phyloP scores from a whole-genome alignment of 1,139 yeast species.

The Pichia inconspicua region DNA sequence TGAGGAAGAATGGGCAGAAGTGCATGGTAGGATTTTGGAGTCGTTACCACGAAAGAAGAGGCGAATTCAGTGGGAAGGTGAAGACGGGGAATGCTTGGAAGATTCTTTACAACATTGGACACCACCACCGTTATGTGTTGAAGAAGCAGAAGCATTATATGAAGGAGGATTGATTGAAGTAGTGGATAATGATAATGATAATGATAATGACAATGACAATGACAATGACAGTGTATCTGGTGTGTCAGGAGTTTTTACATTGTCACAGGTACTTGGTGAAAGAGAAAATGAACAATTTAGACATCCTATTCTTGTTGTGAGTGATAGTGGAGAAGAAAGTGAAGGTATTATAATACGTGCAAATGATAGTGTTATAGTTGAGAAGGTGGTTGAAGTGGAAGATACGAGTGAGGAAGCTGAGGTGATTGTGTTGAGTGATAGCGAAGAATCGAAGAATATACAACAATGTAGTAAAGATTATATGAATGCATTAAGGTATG shows the following conservation, averaged over 20 bases:
- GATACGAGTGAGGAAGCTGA: neutral
- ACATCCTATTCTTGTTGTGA: neutral
- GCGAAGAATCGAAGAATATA: neutral
- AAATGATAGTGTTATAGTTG: neutral
- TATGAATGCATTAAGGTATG: neutral
- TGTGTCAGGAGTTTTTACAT: slow-evolving; percentile 9
- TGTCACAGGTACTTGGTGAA: slow-evolving; percentile 12
- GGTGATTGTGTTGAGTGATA: neutral
- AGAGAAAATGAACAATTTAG: neutral
- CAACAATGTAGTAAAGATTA: neutral
- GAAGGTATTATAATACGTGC: slow-evolving; percentile 1
- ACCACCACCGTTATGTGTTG: slow-evolving; percentile 1
- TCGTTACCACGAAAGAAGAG: neutral
- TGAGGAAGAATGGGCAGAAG: slow-evolving; percentile 21
- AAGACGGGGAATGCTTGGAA: neutral
- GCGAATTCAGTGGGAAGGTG: neutral
- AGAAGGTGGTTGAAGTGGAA: neutral
- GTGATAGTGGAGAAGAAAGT: slow-evolving; percentile 7
- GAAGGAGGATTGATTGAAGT: slow-evolving; percentile 1
- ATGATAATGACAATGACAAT: no score
- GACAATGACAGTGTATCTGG: neutral
- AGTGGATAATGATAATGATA: neutral
- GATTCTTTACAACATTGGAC: neutral
- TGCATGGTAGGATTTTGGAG: slow-evolving; percentile 2
- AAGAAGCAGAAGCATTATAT: slow-evolving; percentile 6